phyloP scores from a whole-genome alignment of 179 eudicot genomes.

The Silene vulgaris region DNA sequence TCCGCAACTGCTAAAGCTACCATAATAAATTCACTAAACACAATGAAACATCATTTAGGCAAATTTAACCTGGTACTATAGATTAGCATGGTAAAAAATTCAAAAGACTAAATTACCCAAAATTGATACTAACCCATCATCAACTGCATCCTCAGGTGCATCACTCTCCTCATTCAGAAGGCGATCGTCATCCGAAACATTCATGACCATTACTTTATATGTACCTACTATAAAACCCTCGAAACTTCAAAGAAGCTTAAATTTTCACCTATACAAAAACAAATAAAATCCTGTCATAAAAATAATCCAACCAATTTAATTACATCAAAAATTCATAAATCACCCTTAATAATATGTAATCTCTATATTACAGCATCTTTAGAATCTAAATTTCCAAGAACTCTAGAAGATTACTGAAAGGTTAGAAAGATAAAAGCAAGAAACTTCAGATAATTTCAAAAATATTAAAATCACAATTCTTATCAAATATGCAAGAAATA shows the following conservation, averaged over 20 bases:
- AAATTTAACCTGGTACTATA: not conserved
- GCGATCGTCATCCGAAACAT: conserved; percentile 27
- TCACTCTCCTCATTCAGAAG: conserved; percentile 27
- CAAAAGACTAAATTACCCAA: not conserved
- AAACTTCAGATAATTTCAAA: no score
- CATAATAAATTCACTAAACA: no score
- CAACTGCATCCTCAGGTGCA: conserved; percentile 24
- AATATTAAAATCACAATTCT: not conserved
- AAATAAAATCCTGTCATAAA: not conserved
- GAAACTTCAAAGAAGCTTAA: not conserved
- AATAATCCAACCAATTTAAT: conserved; percentile 6
- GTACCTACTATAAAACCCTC: conserved; percentile 8
- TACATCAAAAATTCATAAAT: no score
- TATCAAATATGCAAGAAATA: no score
- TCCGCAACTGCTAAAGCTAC: no score
- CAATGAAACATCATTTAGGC: not conserved
- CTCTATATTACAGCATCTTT: no score
- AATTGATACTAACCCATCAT: conserved; percentile 34
- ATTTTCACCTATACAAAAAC: not conserved
- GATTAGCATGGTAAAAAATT: not conserved
- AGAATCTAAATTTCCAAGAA: no score
- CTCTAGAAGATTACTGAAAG: no score
- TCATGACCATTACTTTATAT: conserved; percentile 24
- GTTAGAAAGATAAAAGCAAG: no score
- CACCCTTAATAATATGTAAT: no score